Percentiles rank a stretch among this genome's conserved stretches.
Conservation (phyloP, 176 grass and related monocot genomes). For the Pontederia paniculata region DNA sequence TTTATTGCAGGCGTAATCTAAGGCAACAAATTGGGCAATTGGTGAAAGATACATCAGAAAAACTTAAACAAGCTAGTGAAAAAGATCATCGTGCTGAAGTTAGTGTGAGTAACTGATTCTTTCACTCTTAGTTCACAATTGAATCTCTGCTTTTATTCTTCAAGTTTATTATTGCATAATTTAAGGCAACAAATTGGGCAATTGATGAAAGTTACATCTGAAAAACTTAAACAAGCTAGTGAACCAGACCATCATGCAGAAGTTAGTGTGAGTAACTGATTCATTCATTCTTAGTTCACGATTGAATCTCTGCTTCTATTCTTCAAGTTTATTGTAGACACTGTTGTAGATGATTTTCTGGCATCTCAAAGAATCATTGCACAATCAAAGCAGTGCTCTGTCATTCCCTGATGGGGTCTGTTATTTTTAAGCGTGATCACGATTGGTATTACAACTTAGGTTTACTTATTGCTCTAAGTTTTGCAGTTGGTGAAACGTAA, state of each 20-base stretch:
- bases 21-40: constrained; percentile 58
- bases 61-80: constrained; percentile 57
- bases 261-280: constrained; percentile 50
- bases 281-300: background rate
- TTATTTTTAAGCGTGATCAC: too few species aligned
- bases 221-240: constrained; percentile 56
- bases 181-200: constrained; percentile 60
- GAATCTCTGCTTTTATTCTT: background rate
- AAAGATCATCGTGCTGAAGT: constrained; percentile 44
- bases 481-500: too few species aligned
- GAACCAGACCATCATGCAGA: constrained; percentile 47
- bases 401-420: too few species aligned
- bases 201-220: constrained; percentile 65
- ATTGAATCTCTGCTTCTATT: background rate
- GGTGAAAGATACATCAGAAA: constrained; percentile 71
- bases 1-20: constrained; percentile 52
- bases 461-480: too few species aligned
- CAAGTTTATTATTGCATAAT: background rate
- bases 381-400: too few species aligned
- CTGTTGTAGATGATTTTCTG: background rate
- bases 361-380: too few species aligned
- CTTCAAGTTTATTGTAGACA: too few species aligned
- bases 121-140: background rate
- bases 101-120: constrained; percentile 44
- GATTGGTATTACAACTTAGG: too few species aligned